phyloP scores from a whole-genome alignment of 768 basidiomycete genomes.

The Kwoniella dendrophila region DNA sequence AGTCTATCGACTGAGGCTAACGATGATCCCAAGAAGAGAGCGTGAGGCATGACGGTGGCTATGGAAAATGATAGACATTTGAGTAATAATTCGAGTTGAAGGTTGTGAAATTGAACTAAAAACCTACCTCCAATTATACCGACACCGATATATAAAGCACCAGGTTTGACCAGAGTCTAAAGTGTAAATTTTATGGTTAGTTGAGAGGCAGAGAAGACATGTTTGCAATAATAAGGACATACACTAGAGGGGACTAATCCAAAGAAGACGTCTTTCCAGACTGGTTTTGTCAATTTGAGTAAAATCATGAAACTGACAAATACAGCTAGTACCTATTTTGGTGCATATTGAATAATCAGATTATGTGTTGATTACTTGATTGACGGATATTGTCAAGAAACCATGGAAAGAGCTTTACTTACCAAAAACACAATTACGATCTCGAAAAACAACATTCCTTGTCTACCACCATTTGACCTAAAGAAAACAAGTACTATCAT shows the following conservation, averaged over 20 bases:
- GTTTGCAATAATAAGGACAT: conserved; percentile 16
- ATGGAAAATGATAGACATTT: not conserved
- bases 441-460: conserved; percentile 56
- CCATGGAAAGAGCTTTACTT: conserved; percentile 4
- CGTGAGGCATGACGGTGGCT: conserved; percentile 92
- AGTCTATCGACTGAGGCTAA: conserved; percentile 81
- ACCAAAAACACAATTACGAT: conserved; percentile 54
- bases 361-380: too few species aligned
- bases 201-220: not conserved
- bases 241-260: conserved; percentile 75
- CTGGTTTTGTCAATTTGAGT: conserved; percentile 68
- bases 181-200: not conserved
- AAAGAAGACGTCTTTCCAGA: conserved; percentile 73
- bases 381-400: not conserved
- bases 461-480: conserved; percentile 45
- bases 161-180: conserved; percentile 50
- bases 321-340: conserved; percentile 63
- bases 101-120: not conserved
- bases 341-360: not conserved
- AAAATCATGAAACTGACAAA: conserved; percentile 78
- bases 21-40: conserved; percentile 82
- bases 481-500: conserved; percentile 56
- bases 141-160: conserved; percentile 56
- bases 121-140: conserved; percentile 49
- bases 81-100: not conserved